A percentile compares a stretch with the other conserved stretches of the same genome.
Conservation (phyloP, 2,329 filamentous ascomycete species). For the Cercospora sp. region DNA sequence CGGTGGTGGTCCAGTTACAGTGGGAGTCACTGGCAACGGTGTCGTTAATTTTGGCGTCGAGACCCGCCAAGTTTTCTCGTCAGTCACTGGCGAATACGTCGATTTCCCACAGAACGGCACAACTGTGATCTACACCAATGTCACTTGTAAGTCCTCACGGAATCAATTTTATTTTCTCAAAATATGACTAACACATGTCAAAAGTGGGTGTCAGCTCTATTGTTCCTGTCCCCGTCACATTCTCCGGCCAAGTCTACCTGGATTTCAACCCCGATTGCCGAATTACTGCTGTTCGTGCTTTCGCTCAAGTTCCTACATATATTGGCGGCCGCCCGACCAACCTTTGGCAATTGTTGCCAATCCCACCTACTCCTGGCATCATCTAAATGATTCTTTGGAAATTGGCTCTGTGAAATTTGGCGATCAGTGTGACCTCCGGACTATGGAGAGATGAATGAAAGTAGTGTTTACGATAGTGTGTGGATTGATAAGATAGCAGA, state of each 20-base stretch:
- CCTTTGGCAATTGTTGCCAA: constrained; percentile 11
- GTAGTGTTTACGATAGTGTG: not conserved
- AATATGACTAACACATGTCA: not conserved
- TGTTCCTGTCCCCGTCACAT: constrained; percentile 17
- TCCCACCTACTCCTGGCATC: constrained; percentile 14
- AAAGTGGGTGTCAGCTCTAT: constrained; percentile 3
- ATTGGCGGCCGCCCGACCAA: constrained; percentile 16
- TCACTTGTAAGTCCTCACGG: not conserved
- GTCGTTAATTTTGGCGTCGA: constrained; percentile 11
- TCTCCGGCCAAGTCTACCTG: constrained; percentile 21
- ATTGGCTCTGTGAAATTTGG: not conserved
- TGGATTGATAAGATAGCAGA: not conserved
- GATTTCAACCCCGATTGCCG: constrained; percentile 19
- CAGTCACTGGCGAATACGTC: constrained; percentile 21
- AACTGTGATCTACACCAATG: constrained; percentile 25
- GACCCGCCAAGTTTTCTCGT: constrained; percentile 22
- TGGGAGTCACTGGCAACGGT: constrained; percentile 7
- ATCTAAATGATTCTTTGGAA: not conserved
- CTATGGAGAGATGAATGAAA: not conserved
- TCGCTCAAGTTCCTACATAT: constrained; percentile 17
- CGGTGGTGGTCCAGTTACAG: constrained; percentile 13
- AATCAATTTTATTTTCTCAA: too few relatives aligned
- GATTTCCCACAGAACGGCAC: constrained; percentile 18
- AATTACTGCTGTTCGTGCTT: constrained; percentile 19
- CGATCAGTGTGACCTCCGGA: not conserved